Base-by-base conservation (phyloP, 2,329 filamentous ascomycete species). In the Exophiala phaeomuriformis region DNA sequence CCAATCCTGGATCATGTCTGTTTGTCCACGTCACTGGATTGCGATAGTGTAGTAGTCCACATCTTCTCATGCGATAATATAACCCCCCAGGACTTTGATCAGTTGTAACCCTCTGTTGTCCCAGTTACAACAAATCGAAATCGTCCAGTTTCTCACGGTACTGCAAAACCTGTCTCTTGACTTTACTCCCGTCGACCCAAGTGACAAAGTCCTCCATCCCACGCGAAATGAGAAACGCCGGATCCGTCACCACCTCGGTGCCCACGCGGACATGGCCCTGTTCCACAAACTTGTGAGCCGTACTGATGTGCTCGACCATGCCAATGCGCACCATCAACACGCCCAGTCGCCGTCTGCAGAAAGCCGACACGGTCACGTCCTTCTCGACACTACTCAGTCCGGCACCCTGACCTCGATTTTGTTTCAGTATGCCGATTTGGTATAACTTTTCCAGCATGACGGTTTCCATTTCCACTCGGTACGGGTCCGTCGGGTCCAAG, bases 181-280 rank as follows among this genome's bases (percentile, higher is more conserved):
- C 90, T 86, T 96, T 96, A 71, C 88, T 94, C 56, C 88, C 89
- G 65, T 94, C 88, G 6, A 91, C 85, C 91, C 91, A 97, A 0
- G 91, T 96, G 12, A 97, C 86, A 68, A 94, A 95, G 72, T 97
- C 91, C 72, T 97, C 91, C 79, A 95, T 88, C 57, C 83, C 87
- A 61, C 90, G 78, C 36, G 88, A 93, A 5, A 97, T 89, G 49
- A 96, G 71, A 65, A 90, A 96, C 0, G 90, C 90, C 30, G 90
- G 84, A 68, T 97, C 91, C 1, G 88, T 94, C 29, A 96, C 80
- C 1, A 90, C 86, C 66, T 96, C 89, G 0, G 89, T 90, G 8
- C 91, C 91, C 1, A 95, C 89, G 45, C 91, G 78, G 2, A 97
- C 90, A 68, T 96, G 90, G 4, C 91, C 91, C 67, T 95, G 89